phyloP scores from a whole-genome alignment of 306 rosid species.

The Trichosanthes truncata region DNA sequence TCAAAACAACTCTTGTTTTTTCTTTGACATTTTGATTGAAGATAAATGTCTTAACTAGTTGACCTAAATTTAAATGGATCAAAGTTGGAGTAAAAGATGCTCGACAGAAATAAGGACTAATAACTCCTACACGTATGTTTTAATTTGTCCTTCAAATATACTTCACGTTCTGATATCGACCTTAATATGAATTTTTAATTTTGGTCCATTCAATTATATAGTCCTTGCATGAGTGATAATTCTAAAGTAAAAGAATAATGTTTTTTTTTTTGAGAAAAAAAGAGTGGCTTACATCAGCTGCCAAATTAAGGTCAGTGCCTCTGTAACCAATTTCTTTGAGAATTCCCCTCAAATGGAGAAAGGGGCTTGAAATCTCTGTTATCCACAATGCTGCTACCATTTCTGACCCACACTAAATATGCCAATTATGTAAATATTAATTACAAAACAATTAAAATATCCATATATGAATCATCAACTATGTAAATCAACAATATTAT shows the following conservation, averaged over 20 bases:
- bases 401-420: slow-evolving; percentile 65
- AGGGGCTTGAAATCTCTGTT: slow-evolving; percentile 86
- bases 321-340: slow-evolving; percentile 75
- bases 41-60: too few species aligned
- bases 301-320: slow-evolving; percentile 58
- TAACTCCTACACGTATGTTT: background rate
- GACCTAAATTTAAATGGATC: too few species aligned
- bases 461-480: background rate
- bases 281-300: slow-evolving; percentile 51
- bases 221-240: too few species aligned
- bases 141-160: too few species aligned
- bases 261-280: too few species aligned
- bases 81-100: too few species aligned
- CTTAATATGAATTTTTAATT: too few species aligned
- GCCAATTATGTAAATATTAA: background rate
- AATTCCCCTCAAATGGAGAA: slow-evolving; percentile 66
- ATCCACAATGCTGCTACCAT: slow-evolving; percentile 64
- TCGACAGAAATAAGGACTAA: background rate
- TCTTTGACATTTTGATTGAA: too few species aligned
- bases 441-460: background rate
- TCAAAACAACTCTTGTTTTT: too few species aligned
- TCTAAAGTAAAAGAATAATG: too few species aligned
- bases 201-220: too few species aligned
- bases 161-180: too few species aligned
- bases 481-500: background rate